phyloP scores from a whole-genome alignment of 2,329 filamentous ascomycete species.

The Cladosporium sp. region DNA sequence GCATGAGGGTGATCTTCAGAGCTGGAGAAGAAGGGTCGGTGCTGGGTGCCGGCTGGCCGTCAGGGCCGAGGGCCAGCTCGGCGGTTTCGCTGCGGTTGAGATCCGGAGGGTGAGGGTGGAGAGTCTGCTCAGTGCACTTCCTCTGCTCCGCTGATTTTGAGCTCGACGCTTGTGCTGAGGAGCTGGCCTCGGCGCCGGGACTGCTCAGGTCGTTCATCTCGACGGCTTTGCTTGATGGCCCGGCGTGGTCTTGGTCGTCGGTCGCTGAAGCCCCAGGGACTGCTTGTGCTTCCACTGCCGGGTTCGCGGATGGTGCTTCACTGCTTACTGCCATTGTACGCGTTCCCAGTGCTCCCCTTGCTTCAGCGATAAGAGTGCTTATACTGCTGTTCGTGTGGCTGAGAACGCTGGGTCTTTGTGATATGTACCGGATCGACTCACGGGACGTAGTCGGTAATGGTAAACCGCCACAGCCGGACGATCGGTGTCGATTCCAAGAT shows the following conservation, averaged over 20 bases:
- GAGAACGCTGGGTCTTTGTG: background rate
- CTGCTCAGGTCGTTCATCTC: constrained; percentile 2
- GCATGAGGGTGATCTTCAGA: constrained; percentile 73
- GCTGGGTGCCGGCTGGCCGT: constrained; percentile 6
- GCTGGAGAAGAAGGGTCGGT: constrained; percentile 24
- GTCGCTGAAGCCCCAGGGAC: constrained; percentile 1
- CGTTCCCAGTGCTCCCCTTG: background rate
- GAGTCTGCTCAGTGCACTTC: background rate
- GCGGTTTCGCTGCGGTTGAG: constrained; percentile 11
- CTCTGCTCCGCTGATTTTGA: background rate
- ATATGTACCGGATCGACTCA: background rate
- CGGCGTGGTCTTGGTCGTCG: constrained; percentile 1
- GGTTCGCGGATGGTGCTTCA: background rate
- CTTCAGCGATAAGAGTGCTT: background rate
- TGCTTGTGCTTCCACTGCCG: constrained; percentile 3
- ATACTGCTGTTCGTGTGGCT: background rate
- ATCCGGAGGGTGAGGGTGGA: background rate
- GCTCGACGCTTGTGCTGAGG: background rate
- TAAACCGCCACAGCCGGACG: no score
- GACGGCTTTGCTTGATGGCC: constrained; percentile 3
- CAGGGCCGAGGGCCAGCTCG: constrained; percentile 10
- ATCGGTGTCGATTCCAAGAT: no score
- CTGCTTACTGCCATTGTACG: background rate
- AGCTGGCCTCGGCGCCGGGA: background rate
- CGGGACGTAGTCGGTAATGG: background rate